Evolutionary conservation across 2,329 filamentous ascomycete species (phyloP).

Genomic region (Lecanosticta acicola): DNA sequence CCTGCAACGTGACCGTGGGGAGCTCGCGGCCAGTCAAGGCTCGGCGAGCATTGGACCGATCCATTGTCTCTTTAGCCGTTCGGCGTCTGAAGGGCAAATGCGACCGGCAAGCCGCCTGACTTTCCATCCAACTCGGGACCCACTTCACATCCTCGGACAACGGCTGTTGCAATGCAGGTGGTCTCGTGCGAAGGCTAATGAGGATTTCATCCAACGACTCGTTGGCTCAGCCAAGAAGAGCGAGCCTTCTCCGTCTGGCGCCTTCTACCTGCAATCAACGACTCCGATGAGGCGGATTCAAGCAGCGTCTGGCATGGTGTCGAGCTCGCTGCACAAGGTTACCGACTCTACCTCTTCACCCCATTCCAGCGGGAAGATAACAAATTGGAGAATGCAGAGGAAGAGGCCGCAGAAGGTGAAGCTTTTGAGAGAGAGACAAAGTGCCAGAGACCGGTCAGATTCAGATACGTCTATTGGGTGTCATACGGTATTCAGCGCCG

Average conservation of each 20-base stretch:
- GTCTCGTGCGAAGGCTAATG: background rate
- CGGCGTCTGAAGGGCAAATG: background rate
- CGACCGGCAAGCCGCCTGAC: background rate
- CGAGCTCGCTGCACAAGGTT: slow-evolving; percentile 45
- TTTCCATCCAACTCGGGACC: background rate
- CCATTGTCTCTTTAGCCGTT: background rate
- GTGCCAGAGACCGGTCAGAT: no score
- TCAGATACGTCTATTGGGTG: no score
- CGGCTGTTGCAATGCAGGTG: background rate
- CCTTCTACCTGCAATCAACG: slow-evolving; percentile 46
- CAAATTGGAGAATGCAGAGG: slow-evolving; percentile 25
- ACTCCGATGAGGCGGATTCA: slow-evolving; percentile 37
- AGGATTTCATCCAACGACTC: slow-evolving; percentile 38
- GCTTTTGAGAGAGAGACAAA: no score
- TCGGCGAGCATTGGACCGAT: background rate
- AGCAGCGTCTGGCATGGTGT: slow-evolving; percentile 43
- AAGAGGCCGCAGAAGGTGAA: slow-evolving; percentile 7
- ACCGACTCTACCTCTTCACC: slow-evolving; percentile 50
- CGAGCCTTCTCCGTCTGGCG: slow-evolving; percentile 51
- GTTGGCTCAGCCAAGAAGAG: slow-evolving; percentile 49
- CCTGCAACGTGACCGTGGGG: background rate
- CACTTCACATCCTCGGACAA: background rate
- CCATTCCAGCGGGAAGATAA: slow-evolving; percentile 47
- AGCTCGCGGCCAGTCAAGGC: background rate
- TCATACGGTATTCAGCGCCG: no score